Percentiles rank a stretch among this genome's conserved stretches.
These are phyloP conservation scores for Lactarius evosmus DNA, from an alignment of 768 basidiomycete species.

Conservation along the genomic window DNA sequence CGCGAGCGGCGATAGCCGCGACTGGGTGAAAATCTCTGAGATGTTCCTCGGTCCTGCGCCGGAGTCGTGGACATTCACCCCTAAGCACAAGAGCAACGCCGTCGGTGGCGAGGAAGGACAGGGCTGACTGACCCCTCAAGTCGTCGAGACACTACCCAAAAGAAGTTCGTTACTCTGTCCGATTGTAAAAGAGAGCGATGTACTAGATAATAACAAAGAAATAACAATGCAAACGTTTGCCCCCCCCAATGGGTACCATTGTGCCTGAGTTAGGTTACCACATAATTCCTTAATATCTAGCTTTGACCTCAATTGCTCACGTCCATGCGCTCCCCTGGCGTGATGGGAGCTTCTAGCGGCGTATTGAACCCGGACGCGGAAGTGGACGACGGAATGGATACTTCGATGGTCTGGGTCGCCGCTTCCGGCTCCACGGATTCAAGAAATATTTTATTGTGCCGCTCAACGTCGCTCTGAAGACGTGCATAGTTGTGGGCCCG, in stretches of 20 bases:
- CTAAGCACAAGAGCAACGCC: slow-evolving; percentile 93
- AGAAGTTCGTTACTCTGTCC: not conserved
- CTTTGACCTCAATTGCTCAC: slow-evolving; percentile 13
- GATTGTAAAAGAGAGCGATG: not conserved
- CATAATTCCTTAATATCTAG: not conserved
- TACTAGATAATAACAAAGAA: slow-evolving; percentile 19
- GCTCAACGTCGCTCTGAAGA: slow-evolving; percentile 35
- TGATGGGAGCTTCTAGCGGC: slow-evolving; percentile 19
- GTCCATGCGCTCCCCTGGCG: slow-evolving; percentile 26
- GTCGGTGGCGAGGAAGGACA: slow-evolving; percentile 57
- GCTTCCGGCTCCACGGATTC: slow-evolving; percentile 30
- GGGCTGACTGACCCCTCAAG: slow-evolving; percentile 38
- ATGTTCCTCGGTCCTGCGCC: slow-evolving; percentile 92
- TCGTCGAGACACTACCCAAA: not conserved
- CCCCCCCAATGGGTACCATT: not conserved
- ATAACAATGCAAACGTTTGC: slow-evolving; percentile 10
- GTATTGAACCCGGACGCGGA: slow-evolving; percentile 24
- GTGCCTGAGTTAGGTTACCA: not conserved
- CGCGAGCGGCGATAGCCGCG: slow-evolving; percentile 70
- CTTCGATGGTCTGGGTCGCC: not conserved
- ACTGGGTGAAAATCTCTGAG: slow-evolving; percentile 93
- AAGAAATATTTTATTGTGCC: slow-evolving; percentile 40
- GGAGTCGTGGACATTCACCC: slow-evolving; percentile 78
- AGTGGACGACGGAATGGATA: slow-evolving; percentile 26
- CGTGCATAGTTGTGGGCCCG: not conserved